phyloP scores from a whole-genome alignment of 2,329 filamentous ascomycete species.

The Dryadomyces quercivorus region DNA sequence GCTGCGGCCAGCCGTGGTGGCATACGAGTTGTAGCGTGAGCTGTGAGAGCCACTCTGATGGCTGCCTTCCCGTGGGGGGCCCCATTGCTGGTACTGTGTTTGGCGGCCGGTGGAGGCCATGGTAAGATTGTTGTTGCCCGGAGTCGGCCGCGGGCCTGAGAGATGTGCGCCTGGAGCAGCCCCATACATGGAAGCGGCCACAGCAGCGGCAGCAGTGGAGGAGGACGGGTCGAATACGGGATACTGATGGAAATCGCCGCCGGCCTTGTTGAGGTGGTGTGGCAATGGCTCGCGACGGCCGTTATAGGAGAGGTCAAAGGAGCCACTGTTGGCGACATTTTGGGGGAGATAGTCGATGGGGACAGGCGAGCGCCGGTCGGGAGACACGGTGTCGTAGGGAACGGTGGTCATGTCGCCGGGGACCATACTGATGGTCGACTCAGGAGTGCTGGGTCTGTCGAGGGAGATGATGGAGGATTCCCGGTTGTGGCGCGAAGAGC shows the following conservation, averaged over 20 bases:
- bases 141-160: constrained; percentile 50
- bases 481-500: constrained; percentile 64
- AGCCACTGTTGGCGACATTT: constrained; percentile 5
- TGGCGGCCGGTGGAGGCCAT: constrained; percentile 62
- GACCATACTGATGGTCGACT: constrained; percentile 56
- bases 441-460: constrained; percentile 53
- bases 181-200: constrained; percentile 10
- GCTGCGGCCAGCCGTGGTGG: constrained; percentile 44
- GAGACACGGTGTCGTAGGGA: constrained; percentile 61
- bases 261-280: constrained; percentile 70
- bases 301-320: constrained; percentile 29
- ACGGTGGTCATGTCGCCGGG: constrained; percentile 80
- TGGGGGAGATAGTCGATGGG: constrained; percentile 62
- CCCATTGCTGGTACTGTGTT: constrained; percentile 70
- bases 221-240: constrained; percentile 53
- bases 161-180: constrained; percentile 39
- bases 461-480: constrained; percentile 61
- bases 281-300: constrained; percentile 62
- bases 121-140: constrained; percentile 48
- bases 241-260: constrained; percentile 80
- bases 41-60: constrained; percentile 32
- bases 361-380: constrained; percentile 57
- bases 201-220: constrained; percentile 17
- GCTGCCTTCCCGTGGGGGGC: constrained; percentile 44
- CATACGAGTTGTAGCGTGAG: constrained; percentile 53